A percentile compares a stretch with the other conserved stretches of the same genome.
phyloP scores from a whole-genome alignment of 768 basidiomycete species.

The Auricularia sp. region DNA sequence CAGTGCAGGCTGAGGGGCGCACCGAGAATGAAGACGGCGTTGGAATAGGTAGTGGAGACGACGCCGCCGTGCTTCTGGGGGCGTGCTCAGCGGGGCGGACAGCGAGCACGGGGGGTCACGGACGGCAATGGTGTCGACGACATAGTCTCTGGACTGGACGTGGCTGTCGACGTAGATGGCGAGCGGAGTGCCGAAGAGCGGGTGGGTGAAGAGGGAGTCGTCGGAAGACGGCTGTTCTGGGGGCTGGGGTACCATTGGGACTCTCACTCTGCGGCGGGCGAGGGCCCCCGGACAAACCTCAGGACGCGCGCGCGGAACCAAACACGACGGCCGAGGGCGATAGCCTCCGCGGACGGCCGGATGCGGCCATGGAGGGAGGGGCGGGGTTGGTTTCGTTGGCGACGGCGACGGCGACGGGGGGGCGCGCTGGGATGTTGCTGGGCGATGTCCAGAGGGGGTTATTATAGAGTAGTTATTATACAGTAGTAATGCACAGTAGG shows the following conservation, averaged over 20 bases:
- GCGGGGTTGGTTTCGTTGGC: too few species aligned
- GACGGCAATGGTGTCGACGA: constrained; percentile 58
- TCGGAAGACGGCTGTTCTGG: not conserved
- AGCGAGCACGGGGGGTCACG: constrained; percentile 23
- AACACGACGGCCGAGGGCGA: too few species aligned
- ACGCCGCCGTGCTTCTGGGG: constrained; percentile 66
- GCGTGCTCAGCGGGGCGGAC: not conserved
- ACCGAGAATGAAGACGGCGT: constrained; percentile 74
- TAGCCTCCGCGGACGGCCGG: too few species aligned
- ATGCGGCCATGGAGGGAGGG: too few species aligned
- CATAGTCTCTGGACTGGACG: constrained; percentile 53
- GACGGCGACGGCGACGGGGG: too few species aligned
- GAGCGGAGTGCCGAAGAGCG: constrained; percentile 69
- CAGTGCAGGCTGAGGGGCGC: constrained; percentile 15
- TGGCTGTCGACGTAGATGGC: constrained; percentile 73
- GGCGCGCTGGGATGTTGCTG: too few species aligned
- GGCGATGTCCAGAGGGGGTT: too few species aligned
- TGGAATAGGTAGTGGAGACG: constrained; percentile 65
- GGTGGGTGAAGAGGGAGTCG: constrained; percentile 57
- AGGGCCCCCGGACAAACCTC: too few species aligned
- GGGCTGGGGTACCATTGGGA: not conserved
- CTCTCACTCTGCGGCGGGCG: too few species aligned
- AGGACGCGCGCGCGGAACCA: too few species aligned
- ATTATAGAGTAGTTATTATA: not conserved
- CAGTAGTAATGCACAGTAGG: not conserved